phyloP scores from a whole-genome alignment of 164 flowering plant genomes.

The Magnolia kwangsiensis region DNA sequence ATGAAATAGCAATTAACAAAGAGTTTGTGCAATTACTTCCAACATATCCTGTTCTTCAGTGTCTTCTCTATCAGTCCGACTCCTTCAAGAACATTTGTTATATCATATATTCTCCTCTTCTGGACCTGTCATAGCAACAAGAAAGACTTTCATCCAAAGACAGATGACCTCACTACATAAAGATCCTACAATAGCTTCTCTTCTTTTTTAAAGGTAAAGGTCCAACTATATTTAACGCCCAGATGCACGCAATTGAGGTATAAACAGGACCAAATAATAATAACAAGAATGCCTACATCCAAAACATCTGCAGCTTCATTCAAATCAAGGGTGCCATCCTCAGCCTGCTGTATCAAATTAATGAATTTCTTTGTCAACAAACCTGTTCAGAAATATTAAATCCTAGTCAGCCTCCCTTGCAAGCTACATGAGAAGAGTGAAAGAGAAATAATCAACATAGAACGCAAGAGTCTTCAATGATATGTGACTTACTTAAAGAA shows the following conservation, averaged over 20 bases:
- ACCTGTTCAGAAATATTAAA: conserved; percentile 38
- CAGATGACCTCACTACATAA: not conserved
- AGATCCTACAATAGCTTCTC: not conserved
- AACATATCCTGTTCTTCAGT: conserved; percentile 83
- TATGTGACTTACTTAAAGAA: conserved; percentile 42
- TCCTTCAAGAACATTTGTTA: conserved; percentile 97
- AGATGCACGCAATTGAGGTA: not conserved
- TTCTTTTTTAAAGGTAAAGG: not conserved
- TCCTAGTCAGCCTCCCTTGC: not conserved
- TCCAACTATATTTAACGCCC: no score
- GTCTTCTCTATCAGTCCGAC: conserved; percentile 91
- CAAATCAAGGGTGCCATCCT: conserved; percentile 91
- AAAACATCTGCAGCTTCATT: conserved; percentile 84
- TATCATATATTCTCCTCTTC: conserved; percentile 92
- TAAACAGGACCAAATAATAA: not conserved
- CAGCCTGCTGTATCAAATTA: conserved; percentile 78
- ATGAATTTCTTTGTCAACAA: conserved; percentile 89
- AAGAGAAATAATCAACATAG: not conserved
- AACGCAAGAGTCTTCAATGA: not conserved
- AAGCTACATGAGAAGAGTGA: not conserved
- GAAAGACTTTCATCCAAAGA: not conserved
- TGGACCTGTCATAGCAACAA: conserved; percentile 50
- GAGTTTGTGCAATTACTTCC: conserved; percentile 54
- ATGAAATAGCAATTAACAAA: not conserved
- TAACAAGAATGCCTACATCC: conserved; percentile 46